Evolutionary conservation across 2,329 filamentous ascomycete genomes (phyloP).

Genomic region (Pseudophaeomoniella oleicola): DNA sequence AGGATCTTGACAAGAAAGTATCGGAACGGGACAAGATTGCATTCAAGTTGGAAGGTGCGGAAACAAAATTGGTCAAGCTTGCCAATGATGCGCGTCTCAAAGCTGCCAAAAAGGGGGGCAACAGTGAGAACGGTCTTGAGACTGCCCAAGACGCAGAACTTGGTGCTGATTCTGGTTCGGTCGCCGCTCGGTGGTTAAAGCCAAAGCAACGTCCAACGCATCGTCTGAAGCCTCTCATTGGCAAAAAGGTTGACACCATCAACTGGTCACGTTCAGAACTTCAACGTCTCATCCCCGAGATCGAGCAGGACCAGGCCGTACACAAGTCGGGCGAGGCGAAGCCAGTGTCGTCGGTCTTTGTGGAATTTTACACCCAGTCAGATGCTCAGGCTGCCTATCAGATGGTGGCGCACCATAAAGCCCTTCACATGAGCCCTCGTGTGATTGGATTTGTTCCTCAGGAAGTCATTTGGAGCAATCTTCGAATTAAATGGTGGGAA

Average conservation of each 20-base stretch:
- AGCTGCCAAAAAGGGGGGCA: conserved; percentile 43
- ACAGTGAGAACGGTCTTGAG: conserved; percentile 23
- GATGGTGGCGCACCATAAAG: conserved; percentile 71
- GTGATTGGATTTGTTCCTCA: conserved; percentile 69
- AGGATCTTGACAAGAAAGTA: conserved; percentile 66
- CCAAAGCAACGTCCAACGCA: conserved; percentile 64
- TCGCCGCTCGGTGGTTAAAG: conserved; percentile 62
- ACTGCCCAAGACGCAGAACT: conserved; percentile 34
- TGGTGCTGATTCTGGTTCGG: conserved; percentile 52
- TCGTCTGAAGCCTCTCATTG: conserved; percentile 54
- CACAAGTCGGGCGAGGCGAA: conserved; percentile 52
- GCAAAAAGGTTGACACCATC: conserved; percentile 89
- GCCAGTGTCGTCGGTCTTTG: conserved; percentile 65
- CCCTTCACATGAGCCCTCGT: conserved; percentile 72
- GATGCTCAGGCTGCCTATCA: conserved; percentile 81
- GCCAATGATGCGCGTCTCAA: conserved; percentile 62
- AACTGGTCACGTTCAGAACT: conserved; percentile 74
- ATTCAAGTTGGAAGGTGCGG: conserved; percentile 69
- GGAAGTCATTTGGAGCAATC: conserved; percentile 76
- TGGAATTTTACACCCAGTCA: conserved; percentile 73
- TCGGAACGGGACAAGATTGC: conserved; percentile 68
- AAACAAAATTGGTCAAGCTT: conserved; percentile 69
- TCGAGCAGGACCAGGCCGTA: conserved; percentile 51
- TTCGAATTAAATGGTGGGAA: conserved; percentile 79
- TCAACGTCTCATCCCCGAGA: conserved; percentile 56